Percentiles rank a stretch among this genome's conserved stretches.
Conservation (phyloP, 208 protist species). For the Angomonas deanei region DNA sequence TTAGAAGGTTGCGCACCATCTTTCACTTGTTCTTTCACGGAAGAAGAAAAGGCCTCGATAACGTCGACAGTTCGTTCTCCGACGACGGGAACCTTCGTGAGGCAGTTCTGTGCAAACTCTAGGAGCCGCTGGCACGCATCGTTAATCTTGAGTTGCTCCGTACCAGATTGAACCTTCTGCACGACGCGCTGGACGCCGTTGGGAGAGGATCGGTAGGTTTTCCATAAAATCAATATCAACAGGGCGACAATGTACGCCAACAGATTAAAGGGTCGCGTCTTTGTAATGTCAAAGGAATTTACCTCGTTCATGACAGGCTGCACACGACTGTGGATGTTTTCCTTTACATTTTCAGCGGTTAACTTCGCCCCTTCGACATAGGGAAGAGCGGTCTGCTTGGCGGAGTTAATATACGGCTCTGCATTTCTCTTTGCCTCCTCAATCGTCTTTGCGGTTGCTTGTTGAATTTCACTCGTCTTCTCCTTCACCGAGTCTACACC, state of each 20-base stretch:
- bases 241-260: slow-evolving; percentile 26
- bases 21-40: slow-evolving; percentile 10
- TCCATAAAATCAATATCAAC: slow-evolving; percentile 11
- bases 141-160: slow-evolving; percentile 8
- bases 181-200: slow-evolving; percentile 17
- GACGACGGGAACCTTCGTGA: slow-evolving; percentile 27
- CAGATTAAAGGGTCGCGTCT: slow-evolving; percentile 25
- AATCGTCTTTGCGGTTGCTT: not conserved
- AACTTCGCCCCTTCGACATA: slow-evolving; percentile 15
- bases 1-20: not conserved
- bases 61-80: slow-evolving; percentile 23
- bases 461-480: slow-evolving; percentile 9
- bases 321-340: slow-evolving; percentile 17
- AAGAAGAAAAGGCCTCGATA: slow-evolving; percentile 13
- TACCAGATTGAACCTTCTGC: slow-evolving; percentile 7
- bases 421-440: slow-evolving; percentile 9
- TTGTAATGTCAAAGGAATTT: slow-evolving; percentile 34
- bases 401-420: slow-evolving; percentile 12
- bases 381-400: slow-evolving; percentile 13
- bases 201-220: not conserved
- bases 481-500: slow-evolving; percentile 21
- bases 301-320: slow-evolving; percentile 22
- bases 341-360: slow-evolving; percentile 26
- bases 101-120: not conserved
- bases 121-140: slow-evolving; percentile 11